Conservation (phyloP, 192 early-diverging fungal genomes). For the Radiomyces spectabilis region DNA sequence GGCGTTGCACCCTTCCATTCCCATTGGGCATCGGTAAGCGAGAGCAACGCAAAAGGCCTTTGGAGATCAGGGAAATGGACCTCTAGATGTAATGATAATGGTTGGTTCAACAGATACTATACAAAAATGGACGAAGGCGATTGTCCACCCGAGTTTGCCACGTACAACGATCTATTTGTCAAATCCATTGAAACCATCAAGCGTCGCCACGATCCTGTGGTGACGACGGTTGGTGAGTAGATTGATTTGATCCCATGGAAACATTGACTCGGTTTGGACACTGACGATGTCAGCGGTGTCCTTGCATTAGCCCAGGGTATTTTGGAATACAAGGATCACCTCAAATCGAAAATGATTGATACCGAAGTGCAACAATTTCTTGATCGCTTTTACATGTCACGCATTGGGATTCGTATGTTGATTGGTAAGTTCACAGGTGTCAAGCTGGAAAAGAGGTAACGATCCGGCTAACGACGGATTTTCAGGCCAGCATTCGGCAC, state of each 20-base stretch:
- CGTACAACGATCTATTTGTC: constrained; percentile 82
- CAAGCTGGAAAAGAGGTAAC: neutral
- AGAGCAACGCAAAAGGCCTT: too few relatives aligned
- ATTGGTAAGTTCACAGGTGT: constrained; percentile 67
- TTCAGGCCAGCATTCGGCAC: constrained; percentile 66
- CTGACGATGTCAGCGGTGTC: too few relatives aligned
- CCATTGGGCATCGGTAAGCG: constrained; percentile 46
- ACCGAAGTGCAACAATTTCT: constrained; percentile 83
- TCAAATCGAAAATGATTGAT: constrained; percentile 42
- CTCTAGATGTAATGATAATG: too few relatives aligned
- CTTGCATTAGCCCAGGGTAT: constrained; percentile 90
- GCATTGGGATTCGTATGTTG: constrained; percentile 97
- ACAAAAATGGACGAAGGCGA: constrained; percentile 41
- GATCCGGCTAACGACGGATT: neutral
- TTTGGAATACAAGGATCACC: constrained; percentile 77
- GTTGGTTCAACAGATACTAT: constrained; percentile 47
- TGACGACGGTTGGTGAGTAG: constrained; percentile 68
- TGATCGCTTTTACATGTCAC: constrained; percentile 94
- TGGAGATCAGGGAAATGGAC: too few relatives aligned
- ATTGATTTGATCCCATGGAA: neutral
- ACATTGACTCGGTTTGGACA: too few relatives aligned
- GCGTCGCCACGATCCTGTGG: constrained; percentile 86
- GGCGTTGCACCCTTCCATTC: too few relatives aligned
- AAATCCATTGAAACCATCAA: constrained; percentile 89
- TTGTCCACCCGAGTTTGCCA: constrained; percentile 59